phyloP scores from a whole-genome alignment of 202 grass and related monocot genomes.

The Elaeis oleifera region DNA sequence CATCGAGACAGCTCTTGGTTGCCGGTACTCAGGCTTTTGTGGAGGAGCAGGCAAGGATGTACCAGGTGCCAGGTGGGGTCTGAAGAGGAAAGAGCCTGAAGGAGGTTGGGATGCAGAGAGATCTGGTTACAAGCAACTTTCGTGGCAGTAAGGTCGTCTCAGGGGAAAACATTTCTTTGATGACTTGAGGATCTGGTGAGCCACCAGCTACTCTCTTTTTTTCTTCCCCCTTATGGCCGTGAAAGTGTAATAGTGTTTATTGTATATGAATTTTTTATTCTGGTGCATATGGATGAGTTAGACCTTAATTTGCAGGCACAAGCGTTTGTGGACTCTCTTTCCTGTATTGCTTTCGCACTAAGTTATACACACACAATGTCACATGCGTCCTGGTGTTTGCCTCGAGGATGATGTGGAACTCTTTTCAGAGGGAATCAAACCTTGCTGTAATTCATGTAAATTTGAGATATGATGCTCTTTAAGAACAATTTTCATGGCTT shows the following conservation, averaged over 20 bases:
- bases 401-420: conserved; percentile 6
- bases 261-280: not conserved
- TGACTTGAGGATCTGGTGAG: conserved; percentile 8
- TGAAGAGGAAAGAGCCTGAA: conserved; percentile 25
- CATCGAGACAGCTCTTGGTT: conserved; percentile 15
- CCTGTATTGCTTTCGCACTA: not conserved
- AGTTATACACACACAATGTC: conserved; percentile 14
- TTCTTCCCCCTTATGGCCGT: not conserved
- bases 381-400: conserved; percentile 11
- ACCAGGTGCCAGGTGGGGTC: conserved; percentile 3
- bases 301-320: conserved; percentile 11
- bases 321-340: not conserved
- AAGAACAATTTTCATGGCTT: conserved; percentile 2
- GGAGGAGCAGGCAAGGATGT: conserved; percentile 22
- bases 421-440: not conserved
- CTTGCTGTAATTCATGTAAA: conserved; percentile 22
- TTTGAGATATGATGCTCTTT: not conserved
- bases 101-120: conserved; percentile 22
- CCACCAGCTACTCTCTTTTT: not conserved
- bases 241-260: not conserved
- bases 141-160: conserved; percentile 10
- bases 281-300: not conserved
- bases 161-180: not conserved
- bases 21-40: conserved; percentile 9
- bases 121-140: conserved; percentile 14